Conservation (phyloP, 108 stramenopile genomes). For the Bacterosira constricta region DNA sequence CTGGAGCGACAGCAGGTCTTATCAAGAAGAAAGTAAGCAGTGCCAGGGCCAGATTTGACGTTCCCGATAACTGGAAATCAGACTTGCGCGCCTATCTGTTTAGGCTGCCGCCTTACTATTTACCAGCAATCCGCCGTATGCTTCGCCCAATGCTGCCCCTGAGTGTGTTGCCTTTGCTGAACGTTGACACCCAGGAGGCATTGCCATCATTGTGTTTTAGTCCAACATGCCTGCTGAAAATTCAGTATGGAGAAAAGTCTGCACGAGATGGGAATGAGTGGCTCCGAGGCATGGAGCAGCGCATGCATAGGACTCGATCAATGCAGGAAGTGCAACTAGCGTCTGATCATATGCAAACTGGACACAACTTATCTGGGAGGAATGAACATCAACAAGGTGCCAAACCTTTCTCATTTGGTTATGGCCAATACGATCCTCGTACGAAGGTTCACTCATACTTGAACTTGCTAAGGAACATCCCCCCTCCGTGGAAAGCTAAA, state of each 20-base stretch:
- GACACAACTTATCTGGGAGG: constrained; percentile 3
- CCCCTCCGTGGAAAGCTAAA: constrained; percentile 61
- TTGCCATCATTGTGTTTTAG: constrained; percentile 69
- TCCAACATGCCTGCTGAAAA: constrained; percentile 67
- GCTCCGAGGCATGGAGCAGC: constrained; percentile 64
- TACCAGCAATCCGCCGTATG: constrained; percentile 57
- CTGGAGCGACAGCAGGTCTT: constrained; percentile 25
- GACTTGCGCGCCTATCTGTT: constrained; percentile 78
- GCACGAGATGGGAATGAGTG: constrained; percentile 63
- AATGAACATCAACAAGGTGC: constrained; percentile 4
- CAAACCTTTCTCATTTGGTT: constrained; percentile 35
- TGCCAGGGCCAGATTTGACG: constrained; percentile 30
- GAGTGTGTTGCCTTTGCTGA: constrained; percentile 53
- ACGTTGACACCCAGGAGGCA: constrained; percentile 43
- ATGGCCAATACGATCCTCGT: constrained; percentile 77
- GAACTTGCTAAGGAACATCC: constrained; percentile 62
- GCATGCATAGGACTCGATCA: constrained; percentile 31
- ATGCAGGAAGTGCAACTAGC: constrained; percentile 24
- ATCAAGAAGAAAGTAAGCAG: constrained; percentile 45
- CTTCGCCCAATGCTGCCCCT: constrained; percentile 69
- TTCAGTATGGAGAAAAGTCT: constrained; percentile 64
- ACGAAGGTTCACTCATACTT: constrained; percentile 55
- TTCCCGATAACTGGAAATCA: constrained; percentile 76
- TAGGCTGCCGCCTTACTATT: constrained; percentile 78
- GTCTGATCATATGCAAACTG: constrained; percentile 8